phyloP scores from a whole-genome alignment of 768 basidiomycete genomes.

The Suillus fuscotomentosus region DNA sequence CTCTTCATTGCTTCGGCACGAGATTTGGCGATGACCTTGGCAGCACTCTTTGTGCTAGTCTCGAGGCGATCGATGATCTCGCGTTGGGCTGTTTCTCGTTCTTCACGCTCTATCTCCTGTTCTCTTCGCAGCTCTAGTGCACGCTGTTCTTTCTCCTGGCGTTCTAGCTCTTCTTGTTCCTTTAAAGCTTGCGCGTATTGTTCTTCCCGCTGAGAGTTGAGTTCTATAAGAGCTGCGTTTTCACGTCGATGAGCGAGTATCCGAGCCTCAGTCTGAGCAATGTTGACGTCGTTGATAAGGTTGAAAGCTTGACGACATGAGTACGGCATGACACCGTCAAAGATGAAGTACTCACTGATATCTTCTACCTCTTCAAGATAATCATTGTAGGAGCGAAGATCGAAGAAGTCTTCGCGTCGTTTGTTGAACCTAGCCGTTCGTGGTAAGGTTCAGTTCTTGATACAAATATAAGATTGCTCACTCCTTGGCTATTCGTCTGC shows the following conservation, averaged over 20 bases:
- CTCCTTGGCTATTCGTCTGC: slow-evolving; percentile 89
- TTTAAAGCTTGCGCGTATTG: slow-evolving; percentile 67
- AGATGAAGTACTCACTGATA: slow-evolving; percentile 51
- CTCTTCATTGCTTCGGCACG: slow-evolving; percentile 64
- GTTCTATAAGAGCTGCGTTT: slow-evolving; percentile 80
- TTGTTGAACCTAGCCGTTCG: slow-evolving; percentile 80
- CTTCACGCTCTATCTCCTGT: slow-evolving; percentile 76
- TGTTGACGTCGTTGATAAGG: slow-evolving; percentile 85
- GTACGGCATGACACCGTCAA: background rate
- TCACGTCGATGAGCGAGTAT: slow-evolving; percentile 76
- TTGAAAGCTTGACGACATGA: slow-evolving; percentile 71
- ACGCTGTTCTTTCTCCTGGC: slow-evolving; percentile 65
- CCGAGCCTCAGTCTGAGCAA: slow-evolving; percentile 78
- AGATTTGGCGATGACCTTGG: slow-evolving; percentile 66
- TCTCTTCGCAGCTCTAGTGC: slow-evolving; percentile 63
- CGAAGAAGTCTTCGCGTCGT: slow-evolving; percentile 82
- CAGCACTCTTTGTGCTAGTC: slow-evolving; percentile 69
- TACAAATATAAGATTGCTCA: slow-evolving; percentile 32
- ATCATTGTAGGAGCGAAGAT: slow-evolving; percentile 83
- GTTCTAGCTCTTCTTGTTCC: slow-evolving; percentile 81
- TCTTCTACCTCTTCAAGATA: slow-evolving; percentile 97
- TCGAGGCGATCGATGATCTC: slow-evolving; percentile 83
- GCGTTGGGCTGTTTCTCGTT: slow-evolving; percentile 65
- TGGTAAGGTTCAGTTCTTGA: background rate
- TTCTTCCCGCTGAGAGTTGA: slow-evolving; percentile 82